A percentile compares a stretch with the other conserved stretches of the same genome.
These are phyloP conservation scores for Phytophthora megakarya DNA, from an alignment of 352 stramenopile genomes.

Conservation along the genomic window DNA sequence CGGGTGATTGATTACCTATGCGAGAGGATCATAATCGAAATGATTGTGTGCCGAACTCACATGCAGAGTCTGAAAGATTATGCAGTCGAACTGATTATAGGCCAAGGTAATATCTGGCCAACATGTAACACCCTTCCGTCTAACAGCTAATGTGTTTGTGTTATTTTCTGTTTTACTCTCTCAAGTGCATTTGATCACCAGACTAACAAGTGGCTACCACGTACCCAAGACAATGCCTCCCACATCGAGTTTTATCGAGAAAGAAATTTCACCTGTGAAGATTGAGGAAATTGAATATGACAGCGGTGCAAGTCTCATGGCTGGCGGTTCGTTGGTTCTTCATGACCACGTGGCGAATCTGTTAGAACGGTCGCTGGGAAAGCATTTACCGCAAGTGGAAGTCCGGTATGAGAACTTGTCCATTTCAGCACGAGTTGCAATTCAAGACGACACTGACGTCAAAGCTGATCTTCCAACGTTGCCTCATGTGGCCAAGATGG, in stretches of 20 bases:
- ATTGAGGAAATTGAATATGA: constrained; percentile 1
- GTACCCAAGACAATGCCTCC: neutral
- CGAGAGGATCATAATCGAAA: neutral
- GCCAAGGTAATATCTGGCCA: neutral
- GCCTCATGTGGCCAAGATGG: constrained; percentile 11
- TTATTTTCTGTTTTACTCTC: constrained; percentile 3
- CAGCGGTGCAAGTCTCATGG: constrained; percentile 25
- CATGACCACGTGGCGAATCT: constrained; percentile 31
- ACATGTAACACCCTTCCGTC: neutral
- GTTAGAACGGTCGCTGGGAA: constrained; percentile 36
- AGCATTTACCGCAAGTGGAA: constrained; percentile 42
- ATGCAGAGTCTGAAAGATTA: neutral
- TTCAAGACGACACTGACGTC: neutral
- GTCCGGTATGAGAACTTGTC: constrained; percentile 10
- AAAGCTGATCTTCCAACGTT: constrained; percentile 16
- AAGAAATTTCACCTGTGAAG: constrained; percentile 3
- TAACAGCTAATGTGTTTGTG: neutral
- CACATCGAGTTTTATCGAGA: neutral
- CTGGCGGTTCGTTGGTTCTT: constrained; percentile 31
- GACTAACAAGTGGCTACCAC: neutral
- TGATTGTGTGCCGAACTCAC: constrained; percentile 3
- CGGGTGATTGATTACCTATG: neutral
- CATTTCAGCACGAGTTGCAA: constrained; percentile 2
- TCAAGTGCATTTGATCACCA: neutral
- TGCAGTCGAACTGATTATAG: constrained; percentile 6